Evolutionary conservation across 176 grass and related monocot genomes (phyloP).

Genomic region (Poa pratensis): DNA sequence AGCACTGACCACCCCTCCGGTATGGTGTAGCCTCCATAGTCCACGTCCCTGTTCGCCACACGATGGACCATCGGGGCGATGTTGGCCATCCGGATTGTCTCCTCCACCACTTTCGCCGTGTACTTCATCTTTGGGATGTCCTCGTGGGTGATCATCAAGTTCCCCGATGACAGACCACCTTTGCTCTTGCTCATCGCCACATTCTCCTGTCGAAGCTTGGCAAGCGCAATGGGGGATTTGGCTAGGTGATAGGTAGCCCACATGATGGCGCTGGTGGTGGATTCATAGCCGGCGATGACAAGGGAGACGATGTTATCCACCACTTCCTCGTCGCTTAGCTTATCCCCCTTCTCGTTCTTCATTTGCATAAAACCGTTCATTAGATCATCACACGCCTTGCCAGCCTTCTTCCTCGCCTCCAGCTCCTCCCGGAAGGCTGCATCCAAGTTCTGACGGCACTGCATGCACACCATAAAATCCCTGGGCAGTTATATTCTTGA

Average conservation of each 20-base stretch:
- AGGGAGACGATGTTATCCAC: constrained; percentile 47
- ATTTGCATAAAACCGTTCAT: constrained; percentile 43
- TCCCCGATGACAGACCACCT: not conserved
- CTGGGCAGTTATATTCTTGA: too few species aligned
- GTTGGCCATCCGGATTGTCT: constrained; percentile 3
- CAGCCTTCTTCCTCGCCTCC: not conserved
- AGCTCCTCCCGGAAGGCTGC: constrained; percentile 35
- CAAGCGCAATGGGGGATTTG: not conserved
- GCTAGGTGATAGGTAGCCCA: constrained; percentile 44
- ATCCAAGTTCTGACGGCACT: constrained; percentile 26
- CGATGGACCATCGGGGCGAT: not conserved
- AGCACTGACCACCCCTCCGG: constrained; percentile 45
- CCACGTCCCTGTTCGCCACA: constrained; percentile 17
- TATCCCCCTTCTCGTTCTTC: constrained; percentile 41
- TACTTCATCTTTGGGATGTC: constrained; percentile 20
- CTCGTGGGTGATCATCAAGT: not conserved
- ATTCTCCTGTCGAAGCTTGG: not conserved
- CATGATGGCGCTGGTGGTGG: constrained; percentile 37
- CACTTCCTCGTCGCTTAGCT: constrained; percentile 36
- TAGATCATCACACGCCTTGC: not conserved
- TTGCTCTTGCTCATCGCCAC: not conserved
- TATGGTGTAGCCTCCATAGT: constrained; percentile 49
- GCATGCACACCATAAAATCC: too few species aligned
- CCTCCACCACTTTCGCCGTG: not conserved
- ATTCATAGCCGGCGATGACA: constrained; percentile 34